Evolutionary conservation across 805 yeast species (phyloP).

Genomic region (Lachancea quebecensis): DNA sequence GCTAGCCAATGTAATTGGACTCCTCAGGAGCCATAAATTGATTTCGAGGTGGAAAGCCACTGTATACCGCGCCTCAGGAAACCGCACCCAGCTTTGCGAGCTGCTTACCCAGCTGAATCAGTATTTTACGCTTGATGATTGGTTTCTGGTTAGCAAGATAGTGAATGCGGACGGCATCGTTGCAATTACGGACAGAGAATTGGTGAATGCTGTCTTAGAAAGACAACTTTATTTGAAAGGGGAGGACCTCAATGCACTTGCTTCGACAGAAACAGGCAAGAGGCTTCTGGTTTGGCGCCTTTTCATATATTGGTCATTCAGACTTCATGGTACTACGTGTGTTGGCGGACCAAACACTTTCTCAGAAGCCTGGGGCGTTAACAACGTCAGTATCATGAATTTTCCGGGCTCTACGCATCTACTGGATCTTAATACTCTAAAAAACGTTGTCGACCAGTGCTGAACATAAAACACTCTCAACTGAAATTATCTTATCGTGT

Average conservation of each 20-base stretch:
- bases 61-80: constrained; percentile 33
- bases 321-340: constrained; percentile 30
- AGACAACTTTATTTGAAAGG: constrained; percentile 43
- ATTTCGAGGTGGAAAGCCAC: constrained; percentile 35
- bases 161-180: constrained; percentile 7
- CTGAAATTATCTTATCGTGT: no score
- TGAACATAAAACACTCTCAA: neutral
- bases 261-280: constrained; percentile 31
- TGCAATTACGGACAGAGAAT: constrained; percentile 41
- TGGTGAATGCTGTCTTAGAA: constrained; percentile 47
- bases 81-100: constrained; percentile 36
- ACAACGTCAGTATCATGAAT: constrained; percentile 23
- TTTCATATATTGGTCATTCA: constrained; percentile 35
- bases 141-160: constrained; percentile 19
- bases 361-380: constrained; percentile 31
- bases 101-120: constrained; percentile 46
- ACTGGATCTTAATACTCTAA: neutral
- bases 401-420: constrained; percentile 19
- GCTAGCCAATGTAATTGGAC: constrained; percentile 30
- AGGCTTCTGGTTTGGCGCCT: constrained; percentile 36
- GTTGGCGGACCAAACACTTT: constrained; percentile 26
- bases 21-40: constrained; percentile 35
- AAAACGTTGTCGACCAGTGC: neutral
- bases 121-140: constrained; percentile 33
- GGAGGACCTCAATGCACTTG: constrained; percentile 31